These are phyloP conservation scores for Phytophthora agathidicida DNA, from an alignment of 352 stramenopile genomes.

Conservation along the genomic window DNA sequence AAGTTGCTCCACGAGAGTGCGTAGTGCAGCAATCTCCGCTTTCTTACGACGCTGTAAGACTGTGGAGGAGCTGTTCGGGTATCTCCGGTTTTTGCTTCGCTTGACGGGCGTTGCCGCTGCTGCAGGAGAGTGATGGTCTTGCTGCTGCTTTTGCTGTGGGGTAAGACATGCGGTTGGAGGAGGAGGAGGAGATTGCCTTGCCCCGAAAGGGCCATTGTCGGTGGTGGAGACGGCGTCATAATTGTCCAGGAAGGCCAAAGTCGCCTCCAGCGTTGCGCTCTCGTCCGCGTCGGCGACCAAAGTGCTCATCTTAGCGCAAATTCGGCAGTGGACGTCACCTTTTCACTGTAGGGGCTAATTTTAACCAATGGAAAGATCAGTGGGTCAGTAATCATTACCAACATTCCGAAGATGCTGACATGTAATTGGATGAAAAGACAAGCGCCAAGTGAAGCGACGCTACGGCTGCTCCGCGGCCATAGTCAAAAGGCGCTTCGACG, in stretches of 20 bases:
- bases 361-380: no score
- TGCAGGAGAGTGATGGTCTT: slow-evolving; percentile 7
- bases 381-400: no score
- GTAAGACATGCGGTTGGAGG: not conserved
- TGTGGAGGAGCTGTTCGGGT: slow-evolving; percentile 29
- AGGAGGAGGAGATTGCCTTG: not conserved
- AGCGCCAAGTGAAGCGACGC: no score
- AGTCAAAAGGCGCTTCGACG: no score
- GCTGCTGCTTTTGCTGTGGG: slow-evolving; percentile 22
- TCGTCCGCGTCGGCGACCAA: slow-evolving; percentile 19
- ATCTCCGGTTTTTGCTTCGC: no score
- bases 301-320: slow-evolving; percentile 12
- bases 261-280: slow-evolving; percentile 20
- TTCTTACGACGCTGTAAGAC: slow-evolving; percentile 35
- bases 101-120: no score
- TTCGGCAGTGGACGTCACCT: no score
- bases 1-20: slow-evolving; percentile 22
- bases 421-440: no score
- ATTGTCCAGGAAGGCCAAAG: slow-evolving; percentile 24
- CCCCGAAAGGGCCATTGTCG: not conserved
- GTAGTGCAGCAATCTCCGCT: slow-evolving; percentile 29
- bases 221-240: slow-evolving; percentile 4
- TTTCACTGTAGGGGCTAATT: no score
- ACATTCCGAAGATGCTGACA: no score
- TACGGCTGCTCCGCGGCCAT: no score